A percentile compares a stretch with the other conserved stretches of the same genome.
These are phyloP conservation scores for Chondrus crispus DNA, from an alignment of 23 red algal species.

Conservation along the genomic window DNA sequence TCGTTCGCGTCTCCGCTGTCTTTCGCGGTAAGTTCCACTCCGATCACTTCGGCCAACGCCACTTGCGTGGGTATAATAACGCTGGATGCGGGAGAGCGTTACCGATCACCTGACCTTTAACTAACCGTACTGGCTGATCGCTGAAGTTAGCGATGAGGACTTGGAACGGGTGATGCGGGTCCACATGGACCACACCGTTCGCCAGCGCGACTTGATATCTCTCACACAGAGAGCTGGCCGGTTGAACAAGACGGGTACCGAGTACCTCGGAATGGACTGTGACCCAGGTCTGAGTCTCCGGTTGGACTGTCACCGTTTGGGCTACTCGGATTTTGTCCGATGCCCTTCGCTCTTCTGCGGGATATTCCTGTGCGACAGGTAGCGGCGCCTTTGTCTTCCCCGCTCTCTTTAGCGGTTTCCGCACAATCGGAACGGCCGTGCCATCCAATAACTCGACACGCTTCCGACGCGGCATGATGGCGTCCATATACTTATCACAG, in stretches of 20 bases:
- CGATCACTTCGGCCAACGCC: not conserved
- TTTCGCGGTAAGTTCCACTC: not conserved
- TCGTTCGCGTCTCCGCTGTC: not conserved
- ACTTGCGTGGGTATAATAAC: not conserved
- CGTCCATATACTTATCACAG: not conserved
- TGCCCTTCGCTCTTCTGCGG: not conserved
- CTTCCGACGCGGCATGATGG: not conserved
- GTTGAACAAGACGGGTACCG: constrained; percentile 10
- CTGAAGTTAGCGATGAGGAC: constrained; percentile 18
- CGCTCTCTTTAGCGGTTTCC: not conserved
- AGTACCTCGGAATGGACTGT: not conserved
- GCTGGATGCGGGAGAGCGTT: not conserved
- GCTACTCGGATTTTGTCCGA: not conserved
- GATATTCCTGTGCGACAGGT: not conserved
- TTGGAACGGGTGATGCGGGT: not conserved
- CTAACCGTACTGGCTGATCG: not conserved
- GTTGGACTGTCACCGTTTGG: not conserved
- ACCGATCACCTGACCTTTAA: constrained; percentile 16
- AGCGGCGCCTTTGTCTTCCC: not conserved
- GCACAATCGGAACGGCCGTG: not conserved
- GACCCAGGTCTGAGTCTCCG: constrained; percentile 1
- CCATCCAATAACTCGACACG: not conserved
- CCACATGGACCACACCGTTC: constrained; percentile 22
- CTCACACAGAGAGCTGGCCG: not conserved
- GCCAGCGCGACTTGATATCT: not conserved